Conservation (phyloP, 306 rosid genomes). For the Cicer bijugum region DNA sequence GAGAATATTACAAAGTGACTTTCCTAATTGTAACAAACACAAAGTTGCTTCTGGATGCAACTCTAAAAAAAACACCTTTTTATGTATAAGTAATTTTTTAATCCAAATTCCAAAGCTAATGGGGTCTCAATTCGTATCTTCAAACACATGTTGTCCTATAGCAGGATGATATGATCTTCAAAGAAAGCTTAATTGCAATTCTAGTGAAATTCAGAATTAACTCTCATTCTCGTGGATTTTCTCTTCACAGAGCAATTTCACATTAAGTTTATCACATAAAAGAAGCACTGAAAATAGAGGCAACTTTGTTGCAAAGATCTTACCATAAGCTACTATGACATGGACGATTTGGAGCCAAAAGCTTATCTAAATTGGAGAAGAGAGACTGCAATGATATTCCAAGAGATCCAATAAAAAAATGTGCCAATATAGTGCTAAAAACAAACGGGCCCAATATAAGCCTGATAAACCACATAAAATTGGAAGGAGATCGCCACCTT, state of each 20-base stretch:
- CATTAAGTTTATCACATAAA: not conserved
- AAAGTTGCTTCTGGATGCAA: not conserved
- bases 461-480: constrained; percentile 9
- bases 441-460: constrained; percentile 24
- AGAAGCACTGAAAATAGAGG: constrained; percentile 16
- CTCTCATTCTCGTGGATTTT: constrained; percentile 15
- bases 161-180: not conserved
- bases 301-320: constrained; percentile 41
- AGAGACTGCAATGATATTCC: constrained; percentile 68
- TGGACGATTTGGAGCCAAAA: constrained; percentile 74
- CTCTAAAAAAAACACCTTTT: not conserved
- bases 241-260: constrained; percentile 19
- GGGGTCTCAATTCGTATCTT: constrained; percentile 12
- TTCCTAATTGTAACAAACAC: not conserved
- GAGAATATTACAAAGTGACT: not conserved
- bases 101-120: not conserved
- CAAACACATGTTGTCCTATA: constrained; percentile 22
- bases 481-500: not conserved
- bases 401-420: constrained; percentile 25
- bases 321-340: constrained; percentile 89
- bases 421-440: constrained; percentile 6
- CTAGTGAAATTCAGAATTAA: not conserved
- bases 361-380: constrained; percentile 76
- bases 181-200: constrained; percentile 26
- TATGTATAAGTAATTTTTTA: not conserved